A percentile compares a stretch with the other conserved stretches of the same genome.
phyloP scores from a whole-genome alignment of 352 stramenopile genomes.

The Pythium chondricola region DNA sequence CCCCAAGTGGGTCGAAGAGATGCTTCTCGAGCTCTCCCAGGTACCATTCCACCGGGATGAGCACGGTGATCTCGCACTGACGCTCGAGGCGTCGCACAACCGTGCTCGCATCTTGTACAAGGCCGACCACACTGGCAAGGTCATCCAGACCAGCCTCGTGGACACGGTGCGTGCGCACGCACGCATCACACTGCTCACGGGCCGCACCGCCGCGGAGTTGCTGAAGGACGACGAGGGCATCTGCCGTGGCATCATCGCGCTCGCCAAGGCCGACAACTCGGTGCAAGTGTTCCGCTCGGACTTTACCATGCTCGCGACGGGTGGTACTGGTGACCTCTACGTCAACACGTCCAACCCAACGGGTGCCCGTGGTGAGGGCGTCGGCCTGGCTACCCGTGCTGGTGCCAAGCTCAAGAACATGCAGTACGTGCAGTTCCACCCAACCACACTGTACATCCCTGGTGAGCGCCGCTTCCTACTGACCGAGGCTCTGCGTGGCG shows the following conservation, averaged over 20 bases:
- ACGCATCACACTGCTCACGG: constrained; percentile 67
- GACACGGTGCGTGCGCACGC: constrained; percentile 79
- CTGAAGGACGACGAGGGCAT: constrained; percentile 46
- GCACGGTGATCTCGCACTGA: constrained; percentile 66
- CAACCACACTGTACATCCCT: constrained; percentile 91
- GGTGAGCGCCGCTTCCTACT: constrained; percentile 88
- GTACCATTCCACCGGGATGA: constrained; percentile 86
- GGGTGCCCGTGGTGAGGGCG: constrained; percentile 61
- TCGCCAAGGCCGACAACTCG: constrained; percentile 24
- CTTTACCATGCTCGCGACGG: constrained; percentile 89
- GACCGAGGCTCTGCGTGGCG: constrained; percentile 91
- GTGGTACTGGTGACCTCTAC: constrained; percentile 91
- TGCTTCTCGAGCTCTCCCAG: constrained; percentile 80
- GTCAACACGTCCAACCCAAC: constrained; percentile 94
- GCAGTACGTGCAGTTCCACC: constrained; percentile 97
- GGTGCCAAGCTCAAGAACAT: constrained; percentile 84
- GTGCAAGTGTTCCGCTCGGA: constrained; percentile 62
- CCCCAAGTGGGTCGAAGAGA: constrained; percentile 81
- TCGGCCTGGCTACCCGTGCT: constrained; percentile 73
- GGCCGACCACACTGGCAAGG: constrained; percentile 89
- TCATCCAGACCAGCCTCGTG: constrained; percentile 89
- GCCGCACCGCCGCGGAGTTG: constrained; percentile 65
- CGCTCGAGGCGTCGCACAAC: constrained; percentile 90
- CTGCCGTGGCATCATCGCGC: constrained; percentile 53
- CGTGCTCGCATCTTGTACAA: constrained; percentile 92